Evolutionary conservation across 2,329 filamentous ascomycete genomes (phyloP), one percentile per base, ranked within the genome.

Genomic region (Colletotrichum liriopes): DNA sequence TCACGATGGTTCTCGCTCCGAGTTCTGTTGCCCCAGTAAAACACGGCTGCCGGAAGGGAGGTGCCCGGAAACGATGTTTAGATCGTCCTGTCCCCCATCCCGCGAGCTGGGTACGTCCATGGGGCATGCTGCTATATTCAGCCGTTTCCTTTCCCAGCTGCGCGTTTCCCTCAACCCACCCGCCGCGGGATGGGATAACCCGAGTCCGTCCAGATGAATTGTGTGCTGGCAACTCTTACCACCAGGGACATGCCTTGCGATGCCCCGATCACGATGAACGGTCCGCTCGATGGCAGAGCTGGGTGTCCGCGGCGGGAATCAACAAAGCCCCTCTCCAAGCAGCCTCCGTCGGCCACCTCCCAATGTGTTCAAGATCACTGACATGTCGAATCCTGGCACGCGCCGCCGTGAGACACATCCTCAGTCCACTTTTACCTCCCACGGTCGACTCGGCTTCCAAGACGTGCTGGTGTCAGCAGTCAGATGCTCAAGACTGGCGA

Each of bases 401-500:
- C 29, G 51, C 51, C 32, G 20, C 2, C 29, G 6, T 32, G 11
- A 35, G 18, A 35, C 26, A n/a, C 7, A 8, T 2, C 11, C 23
- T 65, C 52, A 45, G 67, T 20, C 67, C 61, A 52, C 43, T 67
- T 29, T 29, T 5, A 52, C 14, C 47, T 23, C n/a, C 61, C 41
- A 45, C 16, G 14, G 7, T 18, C 26, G 12, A 16, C 41, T 16
- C n/a, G 58, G 5, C 37, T 43, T 43, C 16, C 37, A 43, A 52
- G 20, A 23, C 35, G 41, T 26, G 23, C n/a, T 29, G 66, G 26
- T 43, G 61, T 68, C 54, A 61, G 55, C 54, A 61, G 55, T 62
- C 56, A 71, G 68, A 71, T 71, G 56, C 51, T 67, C 67, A 69
- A 69, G 52, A 47, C 67, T 23, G 56, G 39, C 58, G 56, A 71